Evolutionary conservation across 768 basidiomycete genomes (phyloP), one percentile per base, ranked within the genome.

Genomic region (Lepiota venenata): DNA sequence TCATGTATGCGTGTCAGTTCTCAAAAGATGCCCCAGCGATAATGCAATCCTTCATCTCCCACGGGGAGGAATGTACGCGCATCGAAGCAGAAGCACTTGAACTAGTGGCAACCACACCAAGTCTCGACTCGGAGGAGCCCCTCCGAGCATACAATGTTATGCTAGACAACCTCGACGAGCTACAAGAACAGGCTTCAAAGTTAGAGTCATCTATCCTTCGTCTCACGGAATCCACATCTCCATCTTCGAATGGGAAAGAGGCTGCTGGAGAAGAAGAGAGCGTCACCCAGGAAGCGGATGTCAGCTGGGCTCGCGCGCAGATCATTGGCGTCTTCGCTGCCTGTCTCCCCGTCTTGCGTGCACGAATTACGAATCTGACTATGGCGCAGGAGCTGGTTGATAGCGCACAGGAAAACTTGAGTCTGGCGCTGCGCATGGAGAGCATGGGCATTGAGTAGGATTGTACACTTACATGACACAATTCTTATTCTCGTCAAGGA

Each of bases 301-400:
- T 51, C 14, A 55, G 63, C 12, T 61, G 65, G 8, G 71, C 76
- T 10, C 74, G 70, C 9, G 60, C 70, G 2, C 75, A 77, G 59
- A 70, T 80, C 32, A 56, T 69, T 6, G 66, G 68, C 20, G 63
- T 80, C 22, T 77, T 81, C 56, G 54, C 66, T 3, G 76, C 79
- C 0, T 79, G 77, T 56, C 60, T 81, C 12, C 76, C 80, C 16
- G 71, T 81, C 20, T 63, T 82, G 3, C 68, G 70, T 10, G 77
- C 77, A 1, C 74, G 81, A 2, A 70, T 69, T 5, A 71, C 71
- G 10, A 81, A 81, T 56, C 57, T 82, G 16, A 57, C 66, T 12
- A 71, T 78, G 71, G 80, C 80, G 0, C 75, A 74, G 47, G 75
- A 78, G 22, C 66, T 82, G 16, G 66, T 81, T 21, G 75, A 79